phyloP scores from a whole-genome alignment of 1,284 basidiomycete genomes.

The Cutaneotrichosporon cutaneum region DNA sequence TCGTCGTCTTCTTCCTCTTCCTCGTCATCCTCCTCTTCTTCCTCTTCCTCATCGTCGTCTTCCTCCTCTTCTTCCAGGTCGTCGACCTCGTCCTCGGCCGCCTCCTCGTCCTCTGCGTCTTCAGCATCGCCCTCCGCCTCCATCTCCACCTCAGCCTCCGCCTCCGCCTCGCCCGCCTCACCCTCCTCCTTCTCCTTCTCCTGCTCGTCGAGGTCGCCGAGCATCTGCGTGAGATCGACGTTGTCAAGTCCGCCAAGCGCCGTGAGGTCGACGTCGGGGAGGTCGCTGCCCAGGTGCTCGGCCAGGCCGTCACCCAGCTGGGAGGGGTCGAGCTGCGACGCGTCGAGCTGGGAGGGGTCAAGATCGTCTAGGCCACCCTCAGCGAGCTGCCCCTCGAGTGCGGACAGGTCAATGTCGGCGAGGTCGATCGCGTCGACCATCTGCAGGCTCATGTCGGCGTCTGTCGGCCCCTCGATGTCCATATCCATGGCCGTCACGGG shows the following conservation, averaged over 20 bases:
- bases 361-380: background rate
- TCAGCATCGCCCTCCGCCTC: background rate
- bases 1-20: constrained; percentile 3
- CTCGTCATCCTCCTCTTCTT: background rate
- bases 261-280: background rate
- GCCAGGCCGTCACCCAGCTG: background rate
- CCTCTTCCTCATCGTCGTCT: constrained; percentile 1
- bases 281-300: background rate
- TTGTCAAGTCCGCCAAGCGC: background rate
- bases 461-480: background rate
- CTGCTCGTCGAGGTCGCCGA: background rate
- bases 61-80: background rate
- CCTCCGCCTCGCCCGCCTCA: background rate
- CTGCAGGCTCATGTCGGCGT: background rate
- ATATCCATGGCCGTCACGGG: constrained; percentile 19
- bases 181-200: background rate
- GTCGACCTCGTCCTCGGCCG: background rate
- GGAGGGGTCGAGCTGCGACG: background rate
- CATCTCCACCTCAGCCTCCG: background rate
- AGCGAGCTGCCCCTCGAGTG: background rate
- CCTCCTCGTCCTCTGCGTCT: constrained; percentile 2
- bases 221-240: background rate
- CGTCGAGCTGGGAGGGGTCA: background rate
- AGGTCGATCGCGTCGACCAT: background rate
- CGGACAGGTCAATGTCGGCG: background rate